These are phyloP conservation scores for Cornus suecica DNA, from an alignment of 148 eudicot species.

Conservation along the genomic window DNA sequence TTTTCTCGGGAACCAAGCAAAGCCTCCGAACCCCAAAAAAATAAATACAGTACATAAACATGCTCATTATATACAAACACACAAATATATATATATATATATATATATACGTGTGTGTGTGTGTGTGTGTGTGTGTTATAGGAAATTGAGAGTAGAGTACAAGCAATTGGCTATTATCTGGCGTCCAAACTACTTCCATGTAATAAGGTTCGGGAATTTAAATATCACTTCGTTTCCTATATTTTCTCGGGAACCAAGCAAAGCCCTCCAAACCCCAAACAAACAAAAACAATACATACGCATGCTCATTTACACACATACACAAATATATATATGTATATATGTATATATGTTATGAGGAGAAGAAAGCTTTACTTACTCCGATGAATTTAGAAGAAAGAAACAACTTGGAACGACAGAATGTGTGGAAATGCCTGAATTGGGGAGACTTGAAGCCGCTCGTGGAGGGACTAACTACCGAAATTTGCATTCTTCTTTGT, in stretches of 20 bases:
- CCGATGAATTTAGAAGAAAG: conserved; percentile 14
- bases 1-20: conserved; percentile 13
- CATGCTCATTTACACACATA: background rate
- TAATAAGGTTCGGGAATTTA: background rate
- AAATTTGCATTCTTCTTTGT: conserved; percentile 33
- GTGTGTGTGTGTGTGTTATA: no score
- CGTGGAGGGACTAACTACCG: conserved; percentile 36
- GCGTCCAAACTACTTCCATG: no score
- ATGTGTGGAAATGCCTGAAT: conserved; percentile 22
- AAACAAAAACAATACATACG: background rate
- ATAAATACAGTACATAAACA: background rate
- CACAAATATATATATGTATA: background rate
- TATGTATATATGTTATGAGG: background rate
- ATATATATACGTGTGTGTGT: background rate
- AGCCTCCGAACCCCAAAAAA: background rate
- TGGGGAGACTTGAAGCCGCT: conserved; percentile 33
- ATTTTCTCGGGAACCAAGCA: conserved; percentile 13
- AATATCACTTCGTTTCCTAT: background rate
- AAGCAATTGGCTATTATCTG: no score
- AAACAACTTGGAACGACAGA: conserved; percentile 28
- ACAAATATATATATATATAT: background rate
- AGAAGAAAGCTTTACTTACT: conserved; percentile 29
- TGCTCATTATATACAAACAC: no score
- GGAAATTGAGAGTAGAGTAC: no score
- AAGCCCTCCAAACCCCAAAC: background rate